These are phyloP conservation scores for Paraphaeosphaeria sporulosa DNA, from an alignment of 2,329 filamentous ascomycete species.

Conservation along the genomic window DNA sequence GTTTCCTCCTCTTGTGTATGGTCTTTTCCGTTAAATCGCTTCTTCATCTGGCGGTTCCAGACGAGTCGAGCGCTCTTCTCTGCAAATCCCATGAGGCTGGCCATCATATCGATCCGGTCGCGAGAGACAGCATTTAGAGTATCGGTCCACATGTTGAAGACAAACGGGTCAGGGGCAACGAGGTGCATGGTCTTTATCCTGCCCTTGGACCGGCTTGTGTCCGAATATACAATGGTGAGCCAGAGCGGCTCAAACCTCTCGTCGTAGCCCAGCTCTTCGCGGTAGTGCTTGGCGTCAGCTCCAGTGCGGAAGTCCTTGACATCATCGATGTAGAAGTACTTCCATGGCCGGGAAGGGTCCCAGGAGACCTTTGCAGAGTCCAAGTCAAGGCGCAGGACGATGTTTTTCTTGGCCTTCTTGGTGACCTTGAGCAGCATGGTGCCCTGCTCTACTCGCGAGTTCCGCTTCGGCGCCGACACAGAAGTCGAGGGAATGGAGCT, in stretches of 20 bases:
- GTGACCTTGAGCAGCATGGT: slow-evolving; percentile 83
- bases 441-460: slow-evolving; percentile 78
- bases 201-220: slow-evolving; percentile 78
- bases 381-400: slow-evolving; percentile 80
- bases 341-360: slow-evolving; percentile 79
- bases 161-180: slow-evolving; percentile 76
- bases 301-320: slow-evolving; percentile 89
- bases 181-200: slow-evolving; percentile 84
- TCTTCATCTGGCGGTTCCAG: slow-evolving; percentile 85
- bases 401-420: slow-evolving; percentile 77
- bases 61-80: slow-evolving; percentile 84
- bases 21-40: slow-evolving; percentile 64
- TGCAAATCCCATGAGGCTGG: slow-evolving; percentile 76
- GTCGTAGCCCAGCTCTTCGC: slow-evolving; percentile 78
- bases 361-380: slow-evolving; percentile 87
- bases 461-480: slow-evolving; percentile 74
- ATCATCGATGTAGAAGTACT: slow-evolving; percentile 92
- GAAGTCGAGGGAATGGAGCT: slow-evolving; percentile 52
- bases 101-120: slow-evolving; percentile 89
- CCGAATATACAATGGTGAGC: slow-evolving; percentile 89
- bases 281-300: slow-evolving; percentile 85
- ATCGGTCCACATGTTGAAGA: slow-evolving; percentile 80
- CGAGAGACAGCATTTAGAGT: slow-evolving; percentile 85
- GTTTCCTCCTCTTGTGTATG: slow-evolving; percentile 68
- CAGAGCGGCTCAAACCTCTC: slow-evolving; percentile 74